These are phyloP conservation scores for Mycena indigotica DNA, from an alignment of 768 basidiomycete genomes.

Conservation along the genomic window DNA sequence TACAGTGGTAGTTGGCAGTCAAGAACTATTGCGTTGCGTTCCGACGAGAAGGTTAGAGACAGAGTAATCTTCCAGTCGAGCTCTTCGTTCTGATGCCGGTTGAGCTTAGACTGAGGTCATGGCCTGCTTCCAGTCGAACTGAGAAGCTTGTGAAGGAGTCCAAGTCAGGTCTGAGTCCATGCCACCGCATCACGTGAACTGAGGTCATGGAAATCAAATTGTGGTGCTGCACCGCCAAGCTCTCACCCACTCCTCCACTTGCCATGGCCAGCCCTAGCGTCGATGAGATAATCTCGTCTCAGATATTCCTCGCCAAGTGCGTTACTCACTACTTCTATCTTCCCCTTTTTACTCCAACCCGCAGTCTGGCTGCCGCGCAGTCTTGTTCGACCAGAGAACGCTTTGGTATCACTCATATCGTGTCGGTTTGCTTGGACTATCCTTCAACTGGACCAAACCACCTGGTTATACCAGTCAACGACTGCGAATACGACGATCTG, in stretches of 20 bases:
- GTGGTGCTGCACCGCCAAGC: too few species aligned
- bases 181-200: too few species aligned
- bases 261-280: slow-evolving; percentile 24
- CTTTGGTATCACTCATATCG: slow-evolving; percentile 51
- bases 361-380: slow-evolving; percentile 41
- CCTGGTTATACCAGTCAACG: slow-evolving; percentile 43
- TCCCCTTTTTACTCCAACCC: not conserved
- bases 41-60: too few species aligned
- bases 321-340: slow-evolving; percentile 17
- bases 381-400: slow-evolving; percentile 32
- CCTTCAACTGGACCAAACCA: slow-evolving; percentile 46
- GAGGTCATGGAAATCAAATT: too few species aligned
- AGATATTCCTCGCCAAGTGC: slow-evolving; percentile 48
- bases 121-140: too few species aligned
- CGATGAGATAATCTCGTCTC: slow-evolving; percentile 39
- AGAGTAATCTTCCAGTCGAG: too few species aligned
- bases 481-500: slow-evolving; percentile 53
- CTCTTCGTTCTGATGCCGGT: too few species aligned
- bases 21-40: too few species aligned
- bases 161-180: too few species aligned
- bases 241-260: not conserved
- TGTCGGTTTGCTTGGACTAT: slow-evolving; percentile 62
- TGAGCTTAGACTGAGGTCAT: too few species aligned
- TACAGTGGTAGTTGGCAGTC: too few species aligned
- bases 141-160: too few species aligned